Conservation (phyloP, 805 yeast species). For the Candida chauliodis region DNA sequence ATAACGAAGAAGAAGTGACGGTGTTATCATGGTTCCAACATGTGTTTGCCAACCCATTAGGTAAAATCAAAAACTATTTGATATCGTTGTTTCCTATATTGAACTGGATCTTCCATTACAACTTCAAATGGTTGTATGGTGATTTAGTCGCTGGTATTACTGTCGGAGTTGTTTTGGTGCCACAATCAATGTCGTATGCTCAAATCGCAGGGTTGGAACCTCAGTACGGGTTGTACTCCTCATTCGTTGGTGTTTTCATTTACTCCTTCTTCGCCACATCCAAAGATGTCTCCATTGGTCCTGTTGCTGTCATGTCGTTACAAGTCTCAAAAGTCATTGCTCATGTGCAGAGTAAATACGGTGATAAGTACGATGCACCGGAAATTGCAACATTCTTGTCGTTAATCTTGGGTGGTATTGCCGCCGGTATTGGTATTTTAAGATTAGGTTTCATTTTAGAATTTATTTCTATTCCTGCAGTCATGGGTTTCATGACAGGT, state of each 20-base stretch:
- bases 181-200: slow-evolving; percentile 96
- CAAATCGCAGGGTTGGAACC: slow-evolving; percentile 76
- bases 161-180: slow-evolving; percentile 89
- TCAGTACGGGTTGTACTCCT: slow-evolving; percentile 85
- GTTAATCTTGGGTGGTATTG: slow-evolving; percentile 79
- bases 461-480: slow-evolving; percentile 86
- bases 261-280: slow-evolving; percentile 92
- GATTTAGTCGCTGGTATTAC: slow-evolving; percentile 92
- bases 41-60: slow-evolving; percentile 35
- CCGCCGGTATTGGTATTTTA: slow-evolving; percentile 76
- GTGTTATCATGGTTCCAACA: slow-evolving; percentile 30
- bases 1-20: slow-evolving; percentile 28
- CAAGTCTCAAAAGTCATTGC: slow-evolving; percentile 78
- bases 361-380: slow-evolving; percentile 53
- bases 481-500: slow-evolving; percentile 92
- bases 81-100: slow-evolving; percentile 72
- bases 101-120: slow-evolving; percentile 84
- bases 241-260: slow-evolving; percentile 85
- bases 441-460: slow-evolving; percentile 87
- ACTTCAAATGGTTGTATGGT: slow-evolving; percentile 70
- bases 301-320: slow-evolving; percentile 92
- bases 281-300: slow-evolving; percentile 93
- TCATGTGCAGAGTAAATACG: slow-evolving; percentile 45
- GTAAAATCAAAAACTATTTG: slow-evolving; percentile 44
- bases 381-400: slow-evolving; percentile 77